These are phyloP conservation scores for Ceriops zippeliana DNA, from an alignment of 345 rosid genomes.

Conservation along the genomic window DNA sequence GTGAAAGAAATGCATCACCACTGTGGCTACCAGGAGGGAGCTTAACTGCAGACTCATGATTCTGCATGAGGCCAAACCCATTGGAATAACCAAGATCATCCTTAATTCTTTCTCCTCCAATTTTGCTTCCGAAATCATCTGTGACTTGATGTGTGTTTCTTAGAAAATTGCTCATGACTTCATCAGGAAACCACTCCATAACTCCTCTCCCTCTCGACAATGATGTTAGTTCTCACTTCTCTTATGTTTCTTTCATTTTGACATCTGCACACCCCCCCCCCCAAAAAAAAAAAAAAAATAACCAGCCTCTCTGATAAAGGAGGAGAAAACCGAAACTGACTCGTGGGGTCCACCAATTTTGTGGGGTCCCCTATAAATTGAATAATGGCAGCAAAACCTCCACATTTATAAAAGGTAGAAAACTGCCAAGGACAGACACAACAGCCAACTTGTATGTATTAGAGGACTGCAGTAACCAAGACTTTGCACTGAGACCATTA, in stretches of 20 bases:
- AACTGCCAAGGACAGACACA: slow-evolving; percentile 6
- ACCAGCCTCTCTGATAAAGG: not conserved
- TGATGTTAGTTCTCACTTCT: too few species aligned
- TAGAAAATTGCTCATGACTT: too few species aligned
- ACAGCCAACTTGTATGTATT: slow-evolving; percentile 12
- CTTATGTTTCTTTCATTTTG: too few species aligned
- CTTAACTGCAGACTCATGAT: slow-evolving; percentile 1
- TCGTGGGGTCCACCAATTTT: not conserved
- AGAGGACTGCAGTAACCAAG: not conserved
- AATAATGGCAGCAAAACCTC: not conserved
- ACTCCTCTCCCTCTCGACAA: too few species aligned
- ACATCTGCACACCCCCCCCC: too few species aligned
- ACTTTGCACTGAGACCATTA: not conserved
- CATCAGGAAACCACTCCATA: too few species aligned
- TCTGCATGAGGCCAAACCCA: not conserved
- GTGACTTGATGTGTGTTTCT: too few species aligned
- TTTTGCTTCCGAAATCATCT: too few species aligned
- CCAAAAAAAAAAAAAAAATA: not conserved
- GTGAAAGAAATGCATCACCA: slow-evolving; percentile 5
- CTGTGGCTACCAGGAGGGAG: not conserved
- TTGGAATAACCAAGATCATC: not conserved
- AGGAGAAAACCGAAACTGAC: not conserved
- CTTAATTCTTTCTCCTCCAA: not conserved
- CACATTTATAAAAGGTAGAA: not conserved
- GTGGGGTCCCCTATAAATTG: not conserved